phyloP scores from a whole-genome alignment of 2,329 filamentous ascomycete species.

The Ambrosiella beaveri region DNA sequence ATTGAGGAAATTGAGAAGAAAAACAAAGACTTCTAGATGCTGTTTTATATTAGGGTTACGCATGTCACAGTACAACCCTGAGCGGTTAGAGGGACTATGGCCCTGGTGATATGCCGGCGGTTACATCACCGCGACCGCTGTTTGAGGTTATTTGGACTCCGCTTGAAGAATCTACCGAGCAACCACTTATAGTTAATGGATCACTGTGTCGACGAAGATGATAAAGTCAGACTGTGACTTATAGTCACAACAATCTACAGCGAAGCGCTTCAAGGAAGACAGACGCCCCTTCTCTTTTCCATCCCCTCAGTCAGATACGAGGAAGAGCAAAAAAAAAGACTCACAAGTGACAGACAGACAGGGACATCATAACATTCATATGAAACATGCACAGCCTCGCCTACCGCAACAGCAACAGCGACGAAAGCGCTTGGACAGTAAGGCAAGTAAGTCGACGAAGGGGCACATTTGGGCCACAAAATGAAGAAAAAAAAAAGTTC shows the following conservation, averaged over 20 bases:
- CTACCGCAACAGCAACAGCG: not conserved
- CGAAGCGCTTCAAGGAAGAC: too few species aligned
- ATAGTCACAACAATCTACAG: too few species aligned
- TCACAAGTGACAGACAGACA: not conserved
- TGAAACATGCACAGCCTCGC: not conserved
- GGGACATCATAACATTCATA: not conserved
- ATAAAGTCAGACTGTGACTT: too few species aligned
- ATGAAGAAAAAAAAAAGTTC: too few species aligned
- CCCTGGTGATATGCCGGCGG: not conserved
- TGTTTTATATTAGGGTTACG: not conserved
- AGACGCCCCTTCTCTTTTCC: too few species aligned
- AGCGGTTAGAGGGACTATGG: not conserved
- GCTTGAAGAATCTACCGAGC: not conserved
- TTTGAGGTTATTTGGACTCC: not conserved
- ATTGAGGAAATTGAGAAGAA: not conserved
- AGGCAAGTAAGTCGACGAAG: too few species aligned
- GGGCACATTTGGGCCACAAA: too few species aligned
- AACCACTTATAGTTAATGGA: too few species aligned
- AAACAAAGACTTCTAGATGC: not conserved
- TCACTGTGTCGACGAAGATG: too few species aligned
- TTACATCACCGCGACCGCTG: not conserved
- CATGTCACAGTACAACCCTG: not conserved
- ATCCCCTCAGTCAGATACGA: not conserved
- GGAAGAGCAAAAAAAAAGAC: not conserved
- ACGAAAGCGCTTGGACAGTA: not conserved